Percentiles rank a stretch among this genome's conserved stretches.
Evolutionary conservation across 176 grass and related monocot species (phyloP).

Genomic region (Lolium rigidum): DNA sequence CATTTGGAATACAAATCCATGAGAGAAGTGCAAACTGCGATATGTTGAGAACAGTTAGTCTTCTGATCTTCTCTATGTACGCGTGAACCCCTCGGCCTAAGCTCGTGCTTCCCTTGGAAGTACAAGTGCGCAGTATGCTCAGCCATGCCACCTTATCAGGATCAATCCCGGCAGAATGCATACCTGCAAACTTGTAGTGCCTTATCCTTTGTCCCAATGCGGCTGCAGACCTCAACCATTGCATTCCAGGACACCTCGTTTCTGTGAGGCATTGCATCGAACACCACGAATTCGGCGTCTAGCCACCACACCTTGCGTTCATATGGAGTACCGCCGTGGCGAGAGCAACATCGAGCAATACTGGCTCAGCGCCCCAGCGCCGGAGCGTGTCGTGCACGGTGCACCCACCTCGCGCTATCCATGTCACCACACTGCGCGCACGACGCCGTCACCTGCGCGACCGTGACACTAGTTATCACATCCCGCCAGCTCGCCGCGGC

Average conservation of each 20-base stretch:
- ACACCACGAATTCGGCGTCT: background rate
- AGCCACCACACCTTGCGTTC: constrained; percentile 19
- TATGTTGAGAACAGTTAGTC: constrained; percentile 40
- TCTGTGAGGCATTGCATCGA: constrained; percentile 24
- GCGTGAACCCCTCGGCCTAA: constrained; percentile 45
- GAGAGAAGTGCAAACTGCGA: constrained; percentile 45
- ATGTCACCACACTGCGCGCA: constrained; percentile 48
- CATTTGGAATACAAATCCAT: constrained; percentile 51
- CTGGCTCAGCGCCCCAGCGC: too few relatives aligned
- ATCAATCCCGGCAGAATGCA: constrained; percentile 26
- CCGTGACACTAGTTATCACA: constrained; percentile 42
- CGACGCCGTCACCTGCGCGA: constrained; percentile 45
- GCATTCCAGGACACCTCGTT: constrained; percentile 57
- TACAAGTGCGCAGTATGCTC: constrained; percentile 44
- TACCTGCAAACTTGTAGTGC: constrained; percentile 34
- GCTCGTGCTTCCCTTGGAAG: background rate
- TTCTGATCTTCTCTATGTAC: constrained; percentile 57
- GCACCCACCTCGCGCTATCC: constrained; percentile 44
- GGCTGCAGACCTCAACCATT: constrained; percentile 42
- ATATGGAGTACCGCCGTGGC: constrained; percentile 30
- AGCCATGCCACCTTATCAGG: constrained; percentile 52
- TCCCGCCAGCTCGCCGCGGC: constrained; percentile 25
- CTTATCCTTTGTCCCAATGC: constrained; percentile 15
- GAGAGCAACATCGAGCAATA: constrained; percentile 35
- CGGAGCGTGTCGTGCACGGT: constrained; percentile 35